phyloP scores from a whole-genome alignment of 1,139 yeast species.

The Pichia cactophila region DNA sequence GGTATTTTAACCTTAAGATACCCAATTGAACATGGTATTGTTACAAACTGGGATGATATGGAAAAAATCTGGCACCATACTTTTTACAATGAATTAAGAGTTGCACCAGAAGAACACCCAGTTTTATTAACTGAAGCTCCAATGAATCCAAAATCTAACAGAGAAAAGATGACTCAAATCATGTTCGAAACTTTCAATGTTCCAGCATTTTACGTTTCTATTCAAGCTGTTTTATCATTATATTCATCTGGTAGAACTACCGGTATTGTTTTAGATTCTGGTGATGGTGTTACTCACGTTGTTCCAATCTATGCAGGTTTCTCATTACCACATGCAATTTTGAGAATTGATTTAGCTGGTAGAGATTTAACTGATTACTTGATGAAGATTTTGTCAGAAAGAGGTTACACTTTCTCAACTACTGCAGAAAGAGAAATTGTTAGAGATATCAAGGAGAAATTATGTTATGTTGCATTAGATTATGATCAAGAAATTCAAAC shows the following conservation, averaged over 20 bases:
- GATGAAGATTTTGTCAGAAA: slow-evolving; percentile 96
- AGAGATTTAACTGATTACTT: slow-evolving; percentile 98
- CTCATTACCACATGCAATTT: slow-evolving; percentile 98
- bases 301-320: slow-evolving; percentile 99
- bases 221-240: slow-evolving; percentile 96
- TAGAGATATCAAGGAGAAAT: slow-evolving; percentile 98
- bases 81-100: slow-evolving; percentile 38
- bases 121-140: slow-evolving; percentile 92
- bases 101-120: slow-evolving; percentile 86
- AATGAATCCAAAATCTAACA: slow-evolving; percentile 97
- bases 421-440: slow-evolving; percentile 99
- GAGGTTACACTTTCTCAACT: slow-evolving; percentile 98
- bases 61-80: slow-evolving; percentile 42
- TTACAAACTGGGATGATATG: slow-evolving; percentile 99
- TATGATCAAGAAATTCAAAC: slow-evolving; percentile 85
- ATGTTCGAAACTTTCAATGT: slow-evolving; percentile 98
- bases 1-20: slow-evolving; percentile 98
- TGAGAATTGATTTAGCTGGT: slow-evolving; percentile 99
- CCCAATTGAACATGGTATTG: slow-evolving; percentile 99
- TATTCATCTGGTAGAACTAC: slow-evolving; percentile 99
- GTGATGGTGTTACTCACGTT: slow-evolving; percentile 99
- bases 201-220: slow-evolving; percentile 97
- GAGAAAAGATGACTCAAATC: slow-evolving; percentile 99
- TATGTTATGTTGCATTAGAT: slow-evolving; percentile 78
- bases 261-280: slow-evolving; percentile 98